Evolutionary conservation across 192 early-diverging fungal species (phyloP), one percentile per base, ranked within the genome.

Genomic region (Mortierella hygrophila): DNA sequence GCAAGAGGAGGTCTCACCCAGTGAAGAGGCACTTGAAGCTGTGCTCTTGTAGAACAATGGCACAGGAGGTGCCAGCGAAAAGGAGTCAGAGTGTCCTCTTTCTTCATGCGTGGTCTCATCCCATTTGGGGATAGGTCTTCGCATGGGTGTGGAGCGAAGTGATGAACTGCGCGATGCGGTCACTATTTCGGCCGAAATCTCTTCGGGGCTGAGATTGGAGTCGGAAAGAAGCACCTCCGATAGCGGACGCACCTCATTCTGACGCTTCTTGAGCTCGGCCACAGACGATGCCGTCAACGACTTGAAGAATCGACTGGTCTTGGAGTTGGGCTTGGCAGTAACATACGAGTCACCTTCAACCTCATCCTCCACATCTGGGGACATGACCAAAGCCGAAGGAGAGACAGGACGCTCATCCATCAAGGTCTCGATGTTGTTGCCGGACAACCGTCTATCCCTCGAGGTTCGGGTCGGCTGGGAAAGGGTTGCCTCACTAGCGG

Each of bases 161-260:
- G 83, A 86, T 2, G 79, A 32, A 65, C 78, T 80, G 13, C 83
- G 78, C 4, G 83, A 80, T 10, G 79, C 79, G 15, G 55, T 35
- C 7, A 41, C 75, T 40, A 86, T 68, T 68, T 86, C 79, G 21
- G 55, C 72, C 21, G 65, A 55, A 32, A 77, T 70, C 63, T 81
- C 83, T 21, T 85, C 74, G 35, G 79, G 78, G 20, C 71, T 72
- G 32, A 86, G 73, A 54, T 81, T 81, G 1, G 84, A 86, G 63
- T 79, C 20, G 9, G 84, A 81, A 6, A 86, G 79, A 2, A 86
- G 49, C 1, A 86, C 76, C 63, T 86, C 84, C 4, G 84, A 77
- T 6, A 68, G 44, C 0, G 84, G 84, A 9, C 79, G 84, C 47
- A 72, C 41, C 42, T 81, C 75, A 23, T 75, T 69, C 42, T 75